Evolutionary conservation across 2,329 filamentous ascomycete species (phyloP), one percentile per base, ranked within the genome.

Genomic region (Cercospora nicotianae): DNA sequence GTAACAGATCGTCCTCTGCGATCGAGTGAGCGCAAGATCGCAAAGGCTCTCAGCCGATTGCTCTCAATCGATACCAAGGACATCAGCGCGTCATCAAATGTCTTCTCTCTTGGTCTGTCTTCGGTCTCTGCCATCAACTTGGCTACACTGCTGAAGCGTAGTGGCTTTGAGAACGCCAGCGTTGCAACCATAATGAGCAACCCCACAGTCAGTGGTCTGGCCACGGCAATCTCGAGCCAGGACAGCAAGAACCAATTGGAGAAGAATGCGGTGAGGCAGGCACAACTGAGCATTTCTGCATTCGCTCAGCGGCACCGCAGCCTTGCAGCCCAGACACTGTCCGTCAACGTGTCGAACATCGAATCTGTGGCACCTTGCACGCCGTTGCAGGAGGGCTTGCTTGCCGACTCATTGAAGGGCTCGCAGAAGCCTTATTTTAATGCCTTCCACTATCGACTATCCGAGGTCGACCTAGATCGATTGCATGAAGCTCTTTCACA

Each of bases 71-170:
- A 82, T 0, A 63, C 75, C 2, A 74, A 79, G 0, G 79, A 81
- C 0, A 80, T 92, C 2, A 80, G 78, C 0, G 80, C 84, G 2
- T 82, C 80, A 0, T 88, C 89, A 0, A 96, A 88, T 68, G 87
- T 97, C 18, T 96, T 95, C 73, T 92, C 96, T 70, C 82, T 96
- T 1, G 94, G 94, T 0, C 84, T 97, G 26, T 94, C 97, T 74
- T 97, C 94, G 0, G 93, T 97, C 16, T 93, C 92, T 0, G 91
- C 90, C 0, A 89, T 96, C 57, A 85, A 88, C 7, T 84, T 97
- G 31, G 85, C 90, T 0, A 83, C 85, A 5, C 78, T 84, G 12
- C 81, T 97, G 13, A 91, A 88, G 72, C 82, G 84, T 2, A 81
- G 81, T 2, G 91, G 92, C 0, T 86, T 93, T 63, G 36, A 75